Conservation (phyloP, 2,329 filamentous ascomycete genomes). For the Malbranchea zuffiana region DNA sequence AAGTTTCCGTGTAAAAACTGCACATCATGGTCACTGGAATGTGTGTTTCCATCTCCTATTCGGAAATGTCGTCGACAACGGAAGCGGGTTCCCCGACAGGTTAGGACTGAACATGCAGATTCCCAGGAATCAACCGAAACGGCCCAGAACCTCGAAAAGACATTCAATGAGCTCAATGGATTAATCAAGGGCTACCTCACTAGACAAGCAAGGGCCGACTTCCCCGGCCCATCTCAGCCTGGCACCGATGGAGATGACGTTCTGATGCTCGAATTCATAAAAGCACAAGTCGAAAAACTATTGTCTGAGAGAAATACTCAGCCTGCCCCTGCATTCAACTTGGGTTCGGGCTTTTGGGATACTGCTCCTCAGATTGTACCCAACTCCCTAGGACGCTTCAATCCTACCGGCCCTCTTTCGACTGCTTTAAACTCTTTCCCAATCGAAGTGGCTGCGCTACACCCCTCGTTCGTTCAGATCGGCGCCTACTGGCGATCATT, state of each 20-base stretch:
- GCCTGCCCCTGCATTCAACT: not conserved
- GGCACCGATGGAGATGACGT: not conserved
- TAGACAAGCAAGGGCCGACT: not conserved
- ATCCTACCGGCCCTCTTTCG: not conserved
- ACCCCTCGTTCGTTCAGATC: slow-evolving; percentile 9
- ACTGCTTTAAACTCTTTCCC: slow-evolving; percentile 1
- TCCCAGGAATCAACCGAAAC: not conserved
- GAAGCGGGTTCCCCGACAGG: not conserved
- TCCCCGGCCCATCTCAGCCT: not conserved
- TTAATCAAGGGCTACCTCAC: not conserved
- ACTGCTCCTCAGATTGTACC: no score
- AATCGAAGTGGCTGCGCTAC: slow-evolving; percentile 5
- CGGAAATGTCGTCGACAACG: slow-evolving; percentile 11
- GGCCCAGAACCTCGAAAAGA: not conserved
- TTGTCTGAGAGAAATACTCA: not conserved
- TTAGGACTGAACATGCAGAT: not conserved
- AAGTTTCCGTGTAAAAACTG: slow-evolving; percentile 21
- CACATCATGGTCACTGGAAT: slow-evolving; percentile 13
- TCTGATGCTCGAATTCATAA: not conserved
- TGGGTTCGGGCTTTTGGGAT: no score
- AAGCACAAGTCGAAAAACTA: not conserved
- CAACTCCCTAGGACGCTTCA: no score
- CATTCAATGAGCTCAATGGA: not conserved
- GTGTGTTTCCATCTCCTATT: slow-evolving; percentile 15
- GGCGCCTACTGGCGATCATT: slow-evolving; percentile 18